Conservation (phyloP, 2,329 filamentous ascomycete species). For the Basipetospora chlamydospora region DNA sequence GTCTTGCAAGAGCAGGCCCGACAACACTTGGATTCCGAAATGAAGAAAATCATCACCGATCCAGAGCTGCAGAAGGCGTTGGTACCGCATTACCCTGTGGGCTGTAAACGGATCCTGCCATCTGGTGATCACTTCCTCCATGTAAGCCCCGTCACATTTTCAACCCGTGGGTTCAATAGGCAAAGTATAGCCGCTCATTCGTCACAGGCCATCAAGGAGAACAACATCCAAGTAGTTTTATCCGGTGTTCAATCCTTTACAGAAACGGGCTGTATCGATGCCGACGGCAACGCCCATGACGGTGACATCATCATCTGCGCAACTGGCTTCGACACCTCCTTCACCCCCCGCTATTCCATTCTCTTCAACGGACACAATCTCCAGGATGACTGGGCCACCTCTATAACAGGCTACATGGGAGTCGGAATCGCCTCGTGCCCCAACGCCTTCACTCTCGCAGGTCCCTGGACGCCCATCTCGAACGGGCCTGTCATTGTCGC, state of each 20-base stretch:
- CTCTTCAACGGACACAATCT: background rate
- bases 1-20: too few relatives aligned
- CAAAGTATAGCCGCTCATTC: too few relatives aligned
- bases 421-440: conserved; percentile 8
- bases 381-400: background rate
- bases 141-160: too few relatives aligned
- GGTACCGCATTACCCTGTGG: too few relatives aligned
- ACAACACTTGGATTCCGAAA: too few relatives aligned
- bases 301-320: conserved; percentile 7
- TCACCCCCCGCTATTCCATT: background rate
- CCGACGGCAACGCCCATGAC: conserved; percentile 14
- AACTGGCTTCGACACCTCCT: conserved; percentile 4
- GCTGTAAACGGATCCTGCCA: too few relatives aligned
- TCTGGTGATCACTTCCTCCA: too few relatives aligned
- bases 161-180: too few relatives aligned
- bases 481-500: background rate
- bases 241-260: too few relatives aligned
- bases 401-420: conserved; percentile 6
- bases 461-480: background rate
- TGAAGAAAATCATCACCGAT: too few relatives aligned
- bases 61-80: too few relatives aligned
- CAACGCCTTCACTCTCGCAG: conserved; percentile 6
- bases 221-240: conserved; percentile 9
- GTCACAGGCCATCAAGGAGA: conserved; percentile 49
- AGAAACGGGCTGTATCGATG: conserved; percentile 14